phyloP scores from a whole-genome alignment of 768 basidiomycete genomes.

The Trametes meyenii region DNA sequence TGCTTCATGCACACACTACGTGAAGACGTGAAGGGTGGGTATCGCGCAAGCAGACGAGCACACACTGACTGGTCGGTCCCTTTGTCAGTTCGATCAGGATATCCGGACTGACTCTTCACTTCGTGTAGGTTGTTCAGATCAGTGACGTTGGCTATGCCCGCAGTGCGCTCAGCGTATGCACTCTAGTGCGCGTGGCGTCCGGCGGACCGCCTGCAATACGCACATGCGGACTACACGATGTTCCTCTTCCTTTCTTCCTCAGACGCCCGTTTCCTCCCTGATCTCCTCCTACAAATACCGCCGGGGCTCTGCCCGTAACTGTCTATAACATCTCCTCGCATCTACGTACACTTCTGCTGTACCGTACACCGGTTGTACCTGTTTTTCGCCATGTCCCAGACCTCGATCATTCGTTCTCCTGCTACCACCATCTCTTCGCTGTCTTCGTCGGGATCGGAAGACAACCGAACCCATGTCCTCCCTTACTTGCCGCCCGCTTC shows the following conservation, averaged over 20 bases:
- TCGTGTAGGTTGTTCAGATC: background rate
- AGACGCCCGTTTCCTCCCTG: background rate
- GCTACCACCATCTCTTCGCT: slow-evolving; percentile 17
- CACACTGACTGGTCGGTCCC: background rate
- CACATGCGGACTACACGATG: slow-evolving; percentile 19
- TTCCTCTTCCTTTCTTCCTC: slow-evolving; percentile 16
- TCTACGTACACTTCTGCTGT: background rate
- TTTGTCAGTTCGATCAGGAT: background rate
- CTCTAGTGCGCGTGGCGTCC: background rate
- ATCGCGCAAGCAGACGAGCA: background rate
- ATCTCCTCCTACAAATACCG: slow-evolving; percentile 12
- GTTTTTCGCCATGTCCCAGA: slow-evolving; percentile 5
- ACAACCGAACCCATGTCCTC: slow-evolving; percentile 26
- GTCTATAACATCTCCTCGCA: background rate
- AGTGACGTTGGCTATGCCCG: slow-evolving; percentile 2
- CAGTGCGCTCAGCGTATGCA: background rate
- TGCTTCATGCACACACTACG: no score
- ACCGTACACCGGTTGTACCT: background rate
- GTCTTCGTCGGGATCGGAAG: slow-evolving; percentile 11
- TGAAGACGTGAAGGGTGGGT: background rate
- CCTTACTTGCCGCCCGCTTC: slow-evolving; percentile 29
- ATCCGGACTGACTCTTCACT: background rate
- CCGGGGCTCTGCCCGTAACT: background rate
- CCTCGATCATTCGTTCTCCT: slow-evolving; percentile 4
- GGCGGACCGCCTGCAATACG: background rate